A percentile compares a stretch with the other conserved stretches of the same genome.
Evolutionary conservation across 352 stramenopile genomes (phyloP).

Genomic region (Globisporangium middletonii): DNA sequence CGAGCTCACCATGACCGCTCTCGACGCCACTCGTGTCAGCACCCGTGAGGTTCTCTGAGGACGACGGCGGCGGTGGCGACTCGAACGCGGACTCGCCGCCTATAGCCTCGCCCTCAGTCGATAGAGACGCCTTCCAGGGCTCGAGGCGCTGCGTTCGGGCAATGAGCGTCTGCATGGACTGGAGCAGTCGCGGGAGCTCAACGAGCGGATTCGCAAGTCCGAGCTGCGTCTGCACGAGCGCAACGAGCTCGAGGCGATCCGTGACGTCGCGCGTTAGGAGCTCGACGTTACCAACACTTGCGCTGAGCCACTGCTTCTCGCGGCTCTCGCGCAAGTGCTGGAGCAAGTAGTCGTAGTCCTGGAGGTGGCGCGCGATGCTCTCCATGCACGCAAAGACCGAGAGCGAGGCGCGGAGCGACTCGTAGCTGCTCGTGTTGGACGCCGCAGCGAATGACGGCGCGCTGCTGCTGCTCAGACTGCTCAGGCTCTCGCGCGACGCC

Average conservation of each 20-base stretch:
- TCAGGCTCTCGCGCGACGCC: conserved; percentile 17
- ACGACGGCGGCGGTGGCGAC: too few species aligned
- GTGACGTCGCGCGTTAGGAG: conserved; percentile 26
- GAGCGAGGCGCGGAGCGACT: conserved; percentile 17
- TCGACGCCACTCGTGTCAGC: too few species aligned
- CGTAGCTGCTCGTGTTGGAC: conserved; percentile 13
- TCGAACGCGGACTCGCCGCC: too few species aligned
- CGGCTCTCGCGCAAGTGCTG: conserved; percentile 22
- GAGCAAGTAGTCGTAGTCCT: conserved; percentile 59
- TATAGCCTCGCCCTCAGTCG: neutral
- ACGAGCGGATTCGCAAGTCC: conserved; percentile 20
- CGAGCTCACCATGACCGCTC: too few species aligned
- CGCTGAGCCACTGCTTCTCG: conserved; percentile 8
- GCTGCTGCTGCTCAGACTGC: conserved; percentile 4
- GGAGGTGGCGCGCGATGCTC: conserved; percentile 44
- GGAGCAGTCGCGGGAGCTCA: conserved; percentile 30
- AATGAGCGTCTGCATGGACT: conserved; percentile 1
- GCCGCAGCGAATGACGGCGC: conserved; percentile 6
- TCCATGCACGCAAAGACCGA: conserved; percentile 46
- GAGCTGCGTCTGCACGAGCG: conserved; percentile 21
- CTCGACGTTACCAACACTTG: conserved; percentile 24
- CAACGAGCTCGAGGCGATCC: conserved; percentile 27
- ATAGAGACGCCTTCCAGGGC: conserved; percentile 9
- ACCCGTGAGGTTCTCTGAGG: too few species aligned
- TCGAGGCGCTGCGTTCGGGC: conserved; percentile 16